phyloP scores from a whole-genome alignment of 306 rosid genomes.

The Luffa acutangula region DNA sequence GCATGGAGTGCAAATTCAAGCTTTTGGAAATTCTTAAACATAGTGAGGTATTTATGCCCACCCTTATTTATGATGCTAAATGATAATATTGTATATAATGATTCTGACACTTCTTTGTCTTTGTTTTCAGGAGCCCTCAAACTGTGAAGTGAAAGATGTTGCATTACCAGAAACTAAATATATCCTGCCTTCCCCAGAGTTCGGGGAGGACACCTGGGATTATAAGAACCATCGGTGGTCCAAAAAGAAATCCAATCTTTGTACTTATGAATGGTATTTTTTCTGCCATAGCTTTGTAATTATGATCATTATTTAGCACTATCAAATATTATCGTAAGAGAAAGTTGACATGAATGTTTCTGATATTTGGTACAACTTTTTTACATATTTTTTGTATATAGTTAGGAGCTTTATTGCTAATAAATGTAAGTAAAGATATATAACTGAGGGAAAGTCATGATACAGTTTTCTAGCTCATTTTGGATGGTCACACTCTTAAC shows the following conservation, averaged over 20 bases:
- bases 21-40: constrained; percentile 40
- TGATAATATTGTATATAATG: constrained; percentile 2
- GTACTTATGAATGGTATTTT: constrained; percentile 69
- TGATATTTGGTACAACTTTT: background rate
- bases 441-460: background rate
- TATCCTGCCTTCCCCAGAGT: constrained; percentile 30
- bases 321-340: background rate
- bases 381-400: background rate
- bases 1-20: constrained; percentile 79
- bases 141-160: constrained; percentile 18
- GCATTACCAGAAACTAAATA: constrained; percentile 22
- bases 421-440: background rate
- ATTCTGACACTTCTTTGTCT: constrained; percentile 2
- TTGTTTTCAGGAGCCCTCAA: constrained; percentile 34
- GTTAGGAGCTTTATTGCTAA: background rate
- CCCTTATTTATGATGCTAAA: background rate
- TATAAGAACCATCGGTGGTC: constrained; percentile 58
- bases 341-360: constrained; percentile 6
- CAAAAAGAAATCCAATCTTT: constrained; percentile 54
- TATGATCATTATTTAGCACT: background rate
- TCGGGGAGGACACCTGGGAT: constrained; percentile 71
- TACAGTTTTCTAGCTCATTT: constrained; percentile 6
- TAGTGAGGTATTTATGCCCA: constrained; percentile 26
- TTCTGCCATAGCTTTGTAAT: background rate
- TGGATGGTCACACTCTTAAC: constrained; percentile 17